Evolutionary conservation across 495 filamentous ascomycete species (phyloP), one percentile per base, ranked within the genome.

Genomic region (Oidiodendron maius): DNA sequence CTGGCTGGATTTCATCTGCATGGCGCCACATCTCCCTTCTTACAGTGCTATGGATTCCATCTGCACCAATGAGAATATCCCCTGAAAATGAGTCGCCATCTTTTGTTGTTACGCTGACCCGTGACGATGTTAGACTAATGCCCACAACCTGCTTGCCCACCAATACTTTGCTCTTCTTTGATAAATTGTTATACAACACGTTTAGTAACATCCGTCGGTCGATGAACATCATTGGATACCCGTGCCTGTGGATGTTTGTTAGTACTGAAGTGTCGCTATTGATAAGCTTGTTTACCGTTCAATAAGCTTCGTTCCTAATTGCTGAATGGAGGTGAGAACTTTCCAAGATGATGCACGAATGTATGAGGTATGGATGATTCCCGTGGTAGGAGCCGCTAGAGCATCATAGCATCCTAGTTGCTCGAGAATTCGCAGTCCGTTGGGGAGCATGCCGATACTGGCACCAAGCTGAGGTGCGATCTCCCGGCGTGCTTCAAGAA

Each of bases 51-150:
- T 63, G 50, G 4, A 78, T 61, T 2, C 77, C 77, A 50, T 81
- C 77, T 11, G 74, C 71, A 25, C 68, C 72, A 17, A 81, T 44
- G 32, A 80, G 52, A 1, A 80, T 53, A 49, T 80, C 76, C 1
- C 61, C 72, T 2, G 32, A 41, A 23, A 63, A 53, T 1, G 22
- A 49, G 3, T 49, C 42, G 2, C 65, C 68, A n/a, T 63, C 57
- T 18, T 59, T 51, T 6, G 64, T 64, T 21, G 51, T 15, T 13
- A 55, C 59, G 1, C 26, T 47, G 3, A 54, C 55, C 0, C 55
- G 52, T 9, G 42, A 18, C 9, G 48, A 16, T 13, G 1, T 16
- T 15, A 48, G 40, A 24, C 34, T 17, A 32, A 64, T 49, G 24
- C 46, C 46, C 21, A 40, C 40, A 5, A 75, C 63, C 18, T 48